phyloP scores from a whole-genome alignment of 805 yeast genomes.

The Kazachstania viticola region DNA sequence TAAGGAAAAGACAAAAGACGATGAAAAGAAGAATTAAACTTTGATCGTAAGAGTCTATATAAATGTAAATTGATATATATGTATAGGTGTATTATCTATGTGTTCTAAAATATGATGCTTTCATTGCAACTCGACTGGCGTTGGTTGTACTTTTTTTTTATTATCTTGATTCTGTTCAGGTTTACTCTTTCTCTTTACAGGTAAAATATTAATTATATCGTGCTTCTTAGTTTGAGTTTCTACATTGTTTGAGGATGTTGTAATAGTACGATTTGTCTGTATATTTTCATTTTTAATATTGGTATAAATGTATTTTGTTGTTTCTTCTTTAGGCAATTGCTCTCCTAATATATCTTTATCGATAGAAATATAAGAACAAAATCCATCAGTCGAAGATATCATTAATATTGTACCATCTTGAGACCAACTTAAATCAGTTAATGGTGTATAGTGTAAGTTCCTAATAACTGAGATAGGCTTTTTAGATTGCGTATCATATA shows the following conservation, averaged over 20 bases:
- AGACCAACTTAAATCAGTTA: conserved; percentile 85
- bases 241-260: neutral
- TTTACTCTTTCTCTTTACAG: conserved; percentile 14
- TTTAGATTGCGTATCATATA: conserved; percentile 67
- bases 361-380: conserved; percentile 60
- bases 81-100: neutral
- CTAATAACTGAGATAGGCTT: conserved; percentile 64
- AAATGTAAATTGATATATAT: neutral
- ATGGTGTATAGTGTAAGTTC: conserved; percentile 76
- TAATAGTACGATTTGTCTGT: neutral
- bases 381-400: conserved; percentile 85
- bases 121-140: too few relatives aligned
- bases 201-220: conserved; percentile 12
- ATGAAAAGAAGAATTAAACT: neutral
- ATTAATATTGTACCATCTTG: conserved; percentile 59
- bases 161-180: too few relatives aligned
- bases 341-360: conserved; percentile 47
- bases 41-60: neutral
- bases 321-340: conserved; percentile 12
- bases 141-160: too few relatives aligned
- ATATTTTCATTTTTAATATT: neutral
- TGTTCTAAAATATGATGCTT: conserved; percentile 1
- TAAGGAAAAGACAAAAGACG: neutral
- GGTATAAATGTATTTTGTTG: neutral
- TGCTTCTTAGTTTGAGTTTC: neutral